Evolutionary conservation across 371 early-diverging fungal genomes (phyloP), one percentile per base, ranked within the genome.

Genomic region (Batkoa obscura): DNA sequence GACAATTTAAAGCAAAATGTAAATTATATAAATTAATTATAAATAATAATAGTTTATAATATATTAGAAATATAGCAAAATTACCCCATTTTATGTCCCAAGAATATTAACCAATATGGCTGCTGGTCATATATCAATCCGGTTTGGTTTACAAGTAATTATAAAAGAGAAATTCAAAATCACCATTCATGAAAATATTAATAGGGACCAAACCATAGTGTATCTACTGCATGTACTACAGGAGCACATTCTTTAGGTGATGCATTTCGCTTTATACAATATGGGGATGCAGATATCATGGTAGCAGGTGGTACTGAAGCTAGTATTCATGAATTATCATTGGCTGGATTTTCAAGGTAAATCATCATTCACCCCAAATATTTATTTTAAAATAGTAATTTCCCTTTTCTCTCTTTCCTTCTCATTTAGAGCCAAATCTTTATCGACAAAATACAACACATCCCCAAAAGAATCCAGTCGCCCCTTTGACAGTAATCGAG

Each of bases 231-330:
- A 0, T 95, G 96, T 60, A 86, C 94, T 0, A 92, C 96, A 2
- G 96, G 96, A 1, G 92, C 93, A 0, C 91, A 95, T 60, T 72
- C 93, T 0, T 76, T 95, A 37, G 94, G 93, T 32, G 94, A 95
- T 61, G 94, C 94, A 0, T 76, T 78, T 74, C 73, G 94, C 36
- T 88, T 91, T 62, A 95, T 95, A 60, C 78, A 80, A 55, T 83
- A 69, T 58, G 89, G 88, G 10, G 94, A 95, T 61, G 93, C 93
- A 1, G 88, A 92, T 64, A 90, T 95, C 1, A 92, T 95, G 89
- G 67, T 95, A 3, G 94, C 93, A 0, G 96, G 96, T n/a, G 94
- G 89, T 1, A 69, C 88, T 1, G 96, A 95, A 64, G 78, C 92
- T 0, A 73, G 81, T 35, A 69, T 94, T 15, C 81, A 84, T 55